Evolutionary conservation across 129 eudicot genomes (phyloP), one percentile per base, ranked within the genome.

Genomic region (Oenanthe sinensis): DNA sequence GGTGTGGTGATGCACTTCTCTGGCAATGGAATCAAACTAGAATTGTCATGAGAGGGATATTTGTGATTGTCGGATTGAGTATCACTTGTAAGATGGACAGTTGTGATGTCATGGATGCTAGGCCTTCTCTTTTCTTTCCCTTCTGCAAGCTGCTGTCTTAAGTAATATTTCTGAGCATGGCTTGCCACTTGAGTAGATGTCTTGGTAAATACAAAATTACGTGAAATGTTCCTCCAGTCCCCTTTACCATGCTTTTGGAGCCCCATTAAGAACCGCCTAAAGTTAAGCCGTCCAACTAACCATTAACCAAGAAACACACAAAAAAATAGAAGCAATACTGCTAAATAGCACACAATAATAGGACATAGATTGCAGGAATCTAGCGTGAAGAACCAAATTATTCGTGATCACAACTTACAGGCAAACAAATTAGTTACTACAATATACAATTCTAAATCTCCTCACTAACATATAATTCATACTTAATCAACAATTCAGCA

Each of bases 161-260:
- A 86, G 39, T 86, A 93, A 85, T 91, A 93, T 74, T 90, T 93
- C 73, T 93, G 98, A 79, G 98, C 98, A 83, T 93, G 98, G 77
- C 98, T 93, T 14, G 98, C 98, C 10, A 93, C 98, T 83, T 93
- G 98, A 20, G 98, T 93, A 48, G 98, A 90, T 0, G 96, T 91
- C 80, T 90, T 91, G 4, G 97, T 82, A 68, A 81, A 82, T 74
- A 93, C 97, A 79, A 83, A 93, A 80, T 91, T 89, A 26, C 97
- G 82, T 8, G 98, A 93, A 50, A 91, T 93, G 78, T 89, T 93
- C 80, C 97, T 89, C 98, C 96, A 90, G 48, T 93, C 98, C 33
- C 98, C 96, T 86, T 89, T 90, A 28, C 96, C 96, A 79, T 91
- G 85, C 85, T 88, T 89, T 80, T 86, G 86, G 22, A 93, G 91